Conservation (phyloP, 345 rosid species). For the Anacardium occidentale region DNA sequence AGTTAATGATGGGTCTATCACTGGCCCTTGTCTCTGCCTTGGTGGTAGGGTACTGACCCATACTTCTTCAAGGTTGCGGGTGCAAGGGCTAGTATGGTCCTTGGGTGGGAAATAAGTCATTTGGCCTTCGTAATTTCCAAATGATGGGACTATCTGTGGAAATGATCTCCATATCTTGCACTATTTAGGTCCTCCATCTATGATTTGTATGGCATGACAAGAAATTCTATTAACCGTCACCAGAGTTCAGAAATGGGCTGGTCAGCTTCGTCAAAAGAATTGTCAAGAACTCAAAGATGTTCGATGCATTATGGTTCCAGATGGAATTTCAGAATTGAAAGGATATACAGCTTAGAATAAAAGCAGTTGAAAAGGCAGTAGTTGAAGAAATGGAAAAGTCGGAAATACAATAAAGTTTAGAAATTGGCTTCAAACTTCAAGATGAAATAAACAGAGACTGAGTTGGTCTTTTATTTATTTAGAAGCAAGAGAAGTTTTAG, state of each 20-base stretch:
- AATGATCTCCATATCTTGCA: slow-evolving; percentile 4
- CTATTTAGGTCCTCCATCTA: slow-evolving; percentile 4
- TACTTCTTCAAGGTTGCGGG: too few species aligned
- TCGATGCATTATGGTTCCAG: slow-evolving; percentile 25
- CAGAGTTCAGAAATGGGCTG: slow-evolving; percentile 30
- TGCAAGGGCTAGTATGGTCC: too few species aligned
- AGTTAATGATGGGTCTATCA: not conserved
- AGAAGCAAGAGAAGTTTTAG: too few species aligned
- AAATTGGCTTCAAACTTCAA: slow-evolving; percentile 14
- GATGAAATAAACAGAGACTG: slow-evolving; percentile 19
- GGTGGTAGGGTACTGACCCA: too few species aligned
- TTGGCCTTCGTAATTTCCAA: too few species aligned
- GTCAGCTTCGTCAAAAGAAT: slow-evolving; percentile 25
- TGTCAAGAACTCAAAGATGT: slow-evolving; percentile 31
- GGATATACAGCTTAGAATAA: slow-evolving; percentile 46
- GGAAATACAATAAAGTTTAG: slow-evolving; percentile 29
- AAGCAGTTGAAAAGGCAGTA: slow-evolving; percentile 57
- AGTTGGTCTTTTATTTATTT: too few species aligned
- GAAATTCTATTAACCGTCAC: not conserved
- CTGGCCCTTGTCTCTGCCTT: too few species aligned
- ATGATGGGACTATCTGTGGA: too few species aligned
- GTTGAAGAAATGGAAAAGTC: slow-evolving; percentile 49
- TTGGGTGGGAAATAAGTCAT: too few species aligned
- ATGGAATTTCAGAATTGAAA: slow-evolving; percentile 51
- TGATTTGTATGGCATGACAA: slow-evolving; percentile 4